phyloP scores from a whole-genome alignment of 495 filamentous ascomycete genomes.

The Penicillium steckii region DNA sequence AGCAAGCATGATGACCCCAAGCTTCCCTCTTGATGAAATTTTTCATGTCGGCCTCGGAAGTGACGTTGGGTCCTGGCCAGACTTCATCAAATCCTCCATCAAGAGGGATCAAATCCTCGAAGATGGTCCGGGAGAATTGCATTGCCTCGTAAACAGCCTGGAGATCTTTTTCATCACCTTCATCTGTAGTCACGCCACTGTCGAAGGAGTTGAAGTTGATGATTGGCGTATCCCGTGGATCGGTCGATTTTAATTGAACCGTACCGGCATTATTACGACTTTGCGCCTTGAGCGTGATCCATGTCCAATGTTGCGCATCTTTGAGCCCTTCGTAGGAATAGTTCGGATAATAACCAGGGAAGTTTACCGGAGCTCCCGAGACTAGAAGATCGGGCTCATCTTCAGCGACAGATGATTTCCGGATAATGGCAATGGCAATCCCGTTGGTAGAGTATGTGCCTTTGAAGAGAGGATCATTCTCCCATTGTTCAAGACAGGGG shows the following conservation, averaged over 20 bases:
- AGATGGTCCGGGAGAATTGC: constrained; percentile 40
- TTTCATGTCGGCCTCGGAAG: constrained; percentile 26
- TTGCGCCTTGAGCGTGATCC: constrained; percentile 51
- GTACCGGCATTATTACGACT: constrained; percentile 51
- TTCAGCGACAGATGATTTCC: constrained; percentile 36
- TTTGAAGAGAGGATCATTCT: constrained; percentile 29
- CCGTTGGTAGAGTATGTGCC: constrained; percentile 52
- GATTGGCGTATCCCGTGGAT: constrained; percentile 52
- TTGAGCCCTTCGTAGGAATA: constrained; percentile 31
- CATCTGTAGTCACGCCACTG: constrained; percentile 30
- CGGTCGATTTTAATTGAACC: constrained; percentile 43
- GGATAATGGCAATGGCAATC: constrained; percentile 43
- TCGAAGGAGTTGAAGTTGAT: constrained; percentile 58
- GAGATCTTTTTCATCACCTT: constrained; percentile 43
- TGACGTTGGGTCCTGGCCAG: constrained; percentile 45
- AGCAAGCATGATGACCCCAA: constrained; percentile 62
- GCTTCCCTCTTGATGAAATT: constrained; percentile 49
- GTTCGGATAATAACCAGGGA: constrained; percentile 38
- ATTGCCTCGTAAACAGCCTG: constrained; percentile 49
- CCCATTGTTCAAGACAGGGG: constrained; percentile 50
- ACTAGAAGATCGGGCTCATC: constrained; percentile 49
- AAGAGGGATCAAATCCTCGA: constrained; percentile 27
- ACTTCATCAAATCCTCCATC: constrained; percentile 44
- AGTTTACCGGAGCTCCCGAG: constrained; percentile 50
- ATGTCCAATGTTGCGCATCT: constrained; percentile 36